Conservation (phyloP, 352 stramenopile genomes). For the Phytophthora palmivora region DNA sequence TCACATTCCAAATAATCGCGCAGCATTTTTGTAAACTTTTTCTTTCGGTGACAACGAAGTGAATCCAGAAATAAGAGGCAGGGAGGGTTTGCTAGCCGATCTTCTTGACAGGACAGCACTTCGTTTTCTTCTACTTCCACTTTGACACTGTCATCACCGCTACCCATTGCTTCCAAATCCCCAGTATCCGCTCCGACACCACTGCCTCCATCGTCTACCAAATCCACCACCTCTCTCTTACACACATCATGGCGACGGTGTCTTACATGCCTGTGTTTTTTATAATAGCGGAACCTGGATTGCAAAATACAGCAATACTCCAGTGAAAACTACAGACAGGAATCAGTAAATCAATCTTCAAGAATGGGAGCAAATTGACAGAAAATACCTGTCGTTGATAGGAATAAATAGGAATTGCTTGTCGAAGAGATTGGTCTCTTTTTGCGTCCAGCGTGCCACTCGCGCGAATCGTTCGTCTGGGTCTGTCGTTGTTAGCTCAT, state of each 20-base stretch:
- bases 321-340: slow-evolving; percentile 80
- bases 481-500: slow-evolving; percentile 32
- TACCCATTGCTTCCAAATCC: not conserved
- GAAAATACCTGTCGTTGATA: slow-evolving; percentile 84
- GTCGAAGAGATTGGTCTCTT: slow-evolving; percentile 82
- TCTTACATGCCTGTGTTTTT: slow-evolving; percentile 47
- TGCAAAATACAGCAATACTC: slow-evolving; percentile 89
- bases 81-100: slow-evolving; percentile 52
- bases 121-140: slow-evolving; percentile 61
- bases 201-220: slow-evolving; percentile 31
- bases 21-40: slow-evolving; percentile 84
- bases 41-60: slow-evolving; percentile 93
- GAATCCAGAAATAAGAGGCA: slow-evolving; percentile 96
- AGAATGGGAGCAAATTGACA: not conserved
- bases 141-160: slow-evolving; percentile 12
- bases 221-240: slow-evolving; percentile 41
- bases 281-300: slow-evolving; percentile 79
- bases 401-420: slow-evolving; percentile 91
- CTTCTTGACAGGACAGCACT: slow-evolving; percentile 38
- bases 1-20: slow-evolving; percentile 90
- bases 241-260: not conserved
- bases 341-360: no score
- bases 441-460: slow-evolving; percentile 86
- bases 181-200: not conserved
- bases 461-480: slow-evolving; percentile 60